Percentiles rank a stretch among this genome's conserved stretches.
These are phyloP conservation scores for Boechera stricta DNA, from an alignment of 345 rosid genomes.

Conservation along the genomic window DNA sequence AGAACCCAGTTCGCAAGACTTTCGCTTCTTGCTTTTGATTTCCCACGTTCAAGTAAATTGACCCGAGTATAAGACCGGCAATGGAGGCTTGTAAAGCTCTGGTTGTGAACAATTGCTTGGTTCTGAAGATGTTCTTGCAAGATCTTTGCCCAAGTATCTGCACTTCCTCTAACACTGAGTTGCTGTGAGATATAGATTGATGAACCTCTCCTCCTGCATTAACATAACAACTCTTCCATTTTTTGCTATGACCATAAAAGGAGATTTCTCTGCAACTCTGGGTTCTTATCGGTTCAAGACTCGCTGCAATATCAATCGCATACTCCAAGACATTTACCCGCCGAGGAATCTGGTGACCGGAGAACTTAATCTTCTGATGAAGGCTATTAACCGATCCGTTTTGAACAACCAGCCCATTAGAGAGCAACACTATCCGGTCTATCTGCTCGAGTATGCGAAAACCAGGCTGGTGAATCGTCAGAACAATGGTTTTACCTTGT, in stretches of 20 bases:
- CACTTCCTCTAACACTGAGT: conserved; percentile 62
- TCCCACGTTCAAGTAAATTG: conserved; percentile 72
- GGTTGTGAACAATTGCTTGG: conserved; percentile 75
- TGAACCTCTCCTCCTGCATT: conserved; percentile 39
- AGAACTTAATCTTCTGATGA: conserved; percentile 57
- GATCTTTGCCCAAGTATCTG: conserved; percentile 73
- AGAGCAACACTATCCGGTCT: conserved; percentile 73
- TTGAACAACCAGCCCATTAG: conserved; percentile 65
- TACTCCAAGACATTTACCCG: conserved; percentile 85
- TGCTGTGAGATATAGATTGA: conserved; percentile 50
- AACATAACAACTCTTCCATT: conserved; percentile 38
- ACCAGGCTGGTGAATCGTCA: conserved; percentile 92
- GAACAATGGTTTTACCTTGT: conserved; percentile 84
- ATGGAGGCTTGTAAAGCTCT: conserved; percentile 74
- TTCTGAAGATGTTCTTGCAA: conserved; percentile 82
- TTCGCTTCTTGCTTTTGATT: conserved; percentile 51
- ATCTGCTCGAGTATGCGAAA: conserved; percentile 79
- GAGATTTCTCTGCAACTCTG: conserved; percentile 43
- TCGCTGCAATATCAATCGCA: conserved; percentile 71
- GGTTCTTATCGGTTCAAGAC: conserved; percentile 41
- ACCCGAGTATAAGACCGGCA: conserved; percentile 77
- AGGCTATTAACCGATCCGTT: conserved; percentile 64
- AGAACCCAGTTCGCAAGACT: conserved; percentile 69
- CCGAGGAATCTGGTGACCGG: conserved; percentile 64
- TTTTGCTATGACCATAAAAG: conserved; percentile 30